These are phyloP conservation scores for Pezizomycotina sp. DNA, from an alignment of 2,329 filamentous ascomycete genomes.

Conservation along the genomic window DNA sequence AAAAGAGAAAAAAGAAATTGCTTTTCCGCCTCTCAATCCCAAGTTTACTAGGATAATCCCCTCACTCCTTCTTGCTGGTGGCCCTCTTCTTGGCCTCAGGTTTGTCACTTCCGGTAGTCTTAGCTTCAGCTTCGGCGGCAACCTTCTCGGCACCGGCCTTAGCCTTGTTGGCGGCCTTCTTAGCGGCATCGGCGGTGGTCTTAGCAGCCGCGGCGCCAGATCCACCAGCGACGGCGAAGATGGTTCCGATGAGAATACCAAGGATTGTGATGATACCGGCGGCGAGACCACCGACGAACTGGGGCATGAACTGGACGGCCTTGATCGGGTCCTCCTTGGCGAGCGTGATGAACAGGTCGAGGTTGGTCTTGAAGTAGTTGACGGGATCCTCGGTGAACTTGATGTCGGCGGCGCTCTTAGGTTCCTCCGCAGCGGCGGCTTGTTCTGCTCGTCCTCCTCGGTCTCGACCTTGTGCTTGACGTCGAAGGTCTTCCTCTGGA, in stretches of 20 bases:
- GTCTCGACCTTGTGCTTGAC: constrained; percentile 74
- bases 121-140: constrained; percentile 42
- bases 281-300: constrained; percentile 67
- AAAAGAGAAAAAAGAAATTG: not conserved
- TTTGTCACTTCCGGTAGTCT: constrained; percentile 50
- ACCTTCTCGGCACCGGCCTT: constrained; percentile 46
- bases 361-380: constrained; percentile 75
- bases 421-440: constrained; percentile 53
- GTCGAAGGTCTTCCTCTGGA: constrained; percentile 78
- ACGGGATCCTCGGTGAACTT: constrained; percentile 86
- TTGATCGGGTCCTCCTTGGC: constrained; percentile 66
- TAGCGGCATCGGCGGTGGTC: constrained; percentile 51
- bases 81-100: constrained; percentile 52
- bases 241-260: constrained; percentile 49
- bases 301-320: constrained; percentile 77
- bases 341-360: constrained; percentile 76
- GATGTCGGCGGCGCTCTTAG: constrained; percentile 57
- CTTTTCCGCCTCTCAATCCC: not conserved
- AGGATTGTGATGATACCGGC: constrained; percentile 54
- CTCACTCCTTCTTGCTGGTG: constrained; percentile 33
- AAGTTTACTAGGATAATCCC: constrained; percentile 6
- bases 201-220: constrained; percentile 36
- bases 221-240: constrained; percentile 48
- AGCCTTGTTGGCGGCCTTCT: constrained; percentile 44
- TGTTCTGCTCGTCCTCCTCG: constrained; percentile 58